Conservation (phyloP, 2,329 filamentous ascomycete species). For the Cercospora nicotianae region DNA sequence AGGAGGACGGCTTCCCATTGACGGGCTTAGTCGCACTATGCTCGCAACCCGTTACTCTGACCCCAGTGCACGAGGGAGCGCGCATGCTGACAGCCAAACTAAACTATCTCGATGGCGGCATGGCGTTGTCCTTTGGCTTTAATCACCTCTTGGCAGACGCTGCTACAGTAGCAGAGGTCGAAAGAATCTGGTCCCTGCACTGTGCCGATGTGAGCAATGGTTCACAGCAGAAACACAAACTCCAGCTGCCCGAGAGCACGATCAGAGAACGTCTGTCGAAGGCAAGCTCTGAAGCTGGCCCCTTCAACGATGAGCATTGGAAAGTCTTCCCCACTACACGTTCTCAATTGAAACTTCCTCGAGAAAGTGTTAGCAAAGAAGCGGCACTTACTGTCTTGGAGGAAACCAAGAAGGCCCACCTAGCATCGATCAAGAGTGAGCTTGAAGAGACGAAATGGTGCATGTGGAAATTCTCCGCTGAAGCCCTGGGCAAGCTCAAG, state of each 20-base stretch:
- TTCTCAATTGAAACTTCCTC: conserved; percentile 19
- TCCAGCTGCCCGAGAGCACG: not conserved
- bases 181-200: conserved; percentile 25
- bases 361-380: conserved; percentile 7
- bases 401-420: conserved; percentile 12
- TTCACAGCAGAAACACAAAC: conserved; percentile 10
- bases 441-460: conserved; percentile 15
- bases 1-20: conserved; percentile 19
- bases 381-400: conserved; percentile 11
- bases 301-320: conserved; percentile 16
- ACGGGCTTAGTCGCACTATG: conserved; percentile 12
- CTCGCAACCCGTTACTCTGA: conserved; percentile 13
- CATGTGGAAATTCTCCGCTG: conserved; percentile 22
- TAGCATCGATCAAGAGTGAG: not conserved
- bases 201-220: conserved; percentile 20
- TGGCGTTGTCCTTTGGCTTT: conserved; percentile 22
- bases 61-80: conserved; percentile 18
- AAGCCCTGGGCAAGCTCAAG: conserved; percentile 21
- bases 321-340: conserved; percentile 17
- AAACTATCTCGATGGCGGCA: conserved; percentile 20
- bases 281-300: not conserved
- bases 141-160: conserved; percentile 25
- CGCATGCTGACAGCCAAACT: conserved; percentile 22
- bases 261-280: conserved; percentile 19
- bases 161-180: conserved; percentile 17